Base-by-base conservation (phyloP, 2,329 filamentous ascomycete species). In the Fusarium proliferatum region DNA sequence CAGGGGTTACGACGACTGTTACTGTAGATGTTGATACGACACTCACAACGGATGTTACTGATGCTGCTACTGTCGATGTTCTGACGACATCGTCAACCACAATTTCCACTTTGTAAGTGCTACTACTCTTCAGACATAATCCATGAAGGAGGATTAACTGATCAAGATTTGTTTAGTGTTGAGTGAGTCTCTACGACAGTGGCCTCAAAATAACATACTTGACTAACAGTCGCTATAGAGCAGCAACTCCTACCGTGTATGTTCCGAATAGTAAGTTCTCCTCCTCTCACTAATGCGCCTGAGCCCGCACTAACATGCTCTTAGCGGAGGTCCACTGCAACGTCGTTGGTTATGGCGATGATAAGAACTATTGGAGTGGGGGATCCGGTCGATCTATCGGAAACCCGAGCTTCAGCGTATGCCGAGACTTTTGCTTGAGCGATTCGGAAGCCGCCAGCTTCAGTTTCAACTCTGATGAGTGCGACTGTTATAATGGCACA, bases 211-310 rank as follows among this genome's bases (percentile, higher is more conserved):
- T 26, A 6, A 26, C 5, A 26, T 6, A 26, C 26, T 30, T 30
- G 4, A 21, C 26, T 60, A 15, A 61, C 7, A 61, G 28, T 12
- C 8, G 3, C 4, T 0, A 30, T 30, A 30, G 45, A 34, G 26
- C 34, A 55, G 2, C 46, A 15, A 15, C 46, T 13, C 21, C 49
- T 3, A 21, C 28, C 3, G 38, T 61, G 6, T 23, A 26, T 5
- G 9, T 61, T 1, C 58, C 58, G 2, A 4, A 11, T 13, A 6
- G 59, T 61, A 21, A 19, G 9, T n/a, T 15, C 2, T 0, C 3
- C 2, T 0, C 3, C 2, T 0, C 3, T 11, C 23, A 23, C 23
- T 3, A 23, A 23, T 23, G 23, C 23, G 23, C 23, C 23, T 23
- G 23, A 23, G 23, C 23, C 23, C 23, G 23, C 3, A 23, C 23